Evolutionary conservation across 352 stramenopile genomes (phyloP), one percentile per base, ranked within the genome.

Genomic region (Globisporangium paroecandrum): DNA sequence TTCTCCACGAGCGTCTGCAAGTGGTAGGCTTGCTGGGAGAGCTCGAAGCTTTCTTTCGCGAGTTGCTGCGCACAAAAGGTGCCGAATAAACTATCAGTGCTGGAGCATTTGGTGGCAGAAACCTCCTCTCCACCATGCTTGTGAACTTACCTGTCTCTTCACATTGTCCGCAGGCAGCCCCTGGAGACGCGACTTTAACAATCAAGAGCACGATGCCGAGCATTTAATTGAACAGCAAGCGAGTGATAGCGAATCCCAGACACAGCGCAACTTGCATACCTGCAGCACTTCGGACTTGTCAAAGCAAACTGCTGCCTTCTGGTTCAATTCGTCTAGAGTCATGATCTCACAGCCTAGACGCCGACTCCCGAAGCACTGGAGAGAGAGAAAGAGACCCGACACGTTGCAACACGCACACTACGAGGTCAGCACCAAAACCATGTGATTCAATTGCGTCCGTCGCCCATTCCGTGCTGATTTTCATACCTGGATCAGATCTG

Each of bases 11-110:
- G 58, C 15, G 74, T 69, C 71, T 86, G 75, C 9, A 89, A 38
- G 32, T 78, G 77, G 29, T 89, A 86, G 8, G 73, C 82, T 66
- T 88, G 71, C 63, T 90, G 82, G 4, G 80, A 85, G 13, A 83
- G 53, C 36, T 72, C 65, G 13, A 85, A 66, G 22, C 77, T 80
- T 24, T 87, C 73, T 38, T 78, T 76, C 10, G 62, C 41, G 46
- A 81, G 67, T 64, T 80, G 58, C 77, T 87, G 41, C 0, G 4
- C 41, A 46, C 12, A 43, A 46, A 49, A 32, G 4, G 29, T 32
- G 29, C 4, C 29, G 29, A 32, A 32, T 32, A 32, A 32, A 4
- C 29, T 32, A 32, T 32, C 4, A 32, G 41, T 22, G n/a, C 41
- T 49, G 41, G 41, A 49, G 18, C 15, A 49, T 22, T n/a, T 49